Evolutionary conservation across 1,139 yeast genomes (phyloP).

Genomic region (Kodamaea plutei): DNA sequence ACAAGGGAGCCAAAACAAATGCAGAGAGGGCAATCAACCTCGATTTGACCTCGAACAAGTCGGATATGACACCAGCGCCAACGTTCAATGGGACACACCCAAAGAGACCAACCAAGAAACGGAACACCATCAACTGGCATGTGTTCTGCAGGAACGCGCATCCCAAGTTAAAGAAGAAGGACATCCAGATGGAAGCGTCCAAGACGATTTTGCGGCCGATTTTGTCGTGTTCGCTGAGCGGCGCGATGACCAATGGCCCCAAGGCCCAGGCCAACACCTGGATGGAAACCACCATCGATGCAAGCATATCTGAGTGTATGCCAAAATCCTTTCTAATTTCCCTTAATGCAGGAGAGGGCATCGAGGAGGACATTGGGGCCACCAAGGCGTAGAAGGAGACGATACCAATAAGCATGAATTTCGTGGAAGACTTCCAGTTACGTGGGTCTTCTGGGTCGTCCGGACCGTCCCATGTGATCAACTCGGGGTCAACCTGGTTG

Average conservation of each 20-base stretch:
- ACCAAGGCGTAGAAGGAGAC: slow-evolving; percentile 42
- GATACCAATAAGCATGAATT: slow-evolving; percentile 27
- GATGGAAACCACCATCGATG: slow-evolving; percentile 41
- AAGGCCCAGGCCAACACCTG: slow-evolving; percentile 47
- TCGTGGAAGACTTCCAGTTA: slow-evolving; percentile 32
- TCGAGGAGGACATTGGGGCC: slow-evolving; percentile 46
- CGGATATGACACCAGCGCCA: slow-evolving; percentile 38
- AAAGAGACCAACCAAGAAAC: slow-evolving; percentile 37
- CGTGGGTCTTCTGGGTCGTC: slow-evolving; percentile 40
- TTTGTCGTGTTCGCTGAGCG: slow-evolving; percentile 40
- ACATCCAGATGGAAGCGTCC: slow-evolving; percentile 32
- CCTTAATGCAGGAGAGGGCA: slow-evolving; percentile 41
- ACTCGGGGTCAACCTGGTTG: slow-evolving; percentile 37
- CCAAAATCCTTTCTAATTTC: slow-evolving; percentile 32
- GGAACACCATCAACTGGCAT: slow-evolving; percentile 35
- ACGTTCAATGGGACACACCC: slow-evolving; percentile 44
- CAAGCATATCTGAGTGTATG: slow-evolving; percentile 26
- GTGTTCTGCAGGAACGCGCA: slow-evolving; percentile 40
- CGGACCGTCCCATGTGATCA: slow-evolving; percentile 38
- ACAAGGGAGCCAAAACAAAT: slow-evolving; percentile 36
- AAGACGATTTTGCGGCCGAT: slow-evolving; percentile 40
- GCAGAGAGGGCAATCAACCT: slow-evolving; percentile 42
- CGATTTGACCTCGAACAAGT: slow-evolving; percentile 33
- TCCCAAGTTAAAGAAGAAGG: slow-evolving; percentile 34
- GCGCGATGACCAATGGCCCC: slow-evolving; percentile 44